phyloP scores from a whole-genome alignment of 768 basidiomycete genomes.

The Tubosaeta sp. region DNA sequence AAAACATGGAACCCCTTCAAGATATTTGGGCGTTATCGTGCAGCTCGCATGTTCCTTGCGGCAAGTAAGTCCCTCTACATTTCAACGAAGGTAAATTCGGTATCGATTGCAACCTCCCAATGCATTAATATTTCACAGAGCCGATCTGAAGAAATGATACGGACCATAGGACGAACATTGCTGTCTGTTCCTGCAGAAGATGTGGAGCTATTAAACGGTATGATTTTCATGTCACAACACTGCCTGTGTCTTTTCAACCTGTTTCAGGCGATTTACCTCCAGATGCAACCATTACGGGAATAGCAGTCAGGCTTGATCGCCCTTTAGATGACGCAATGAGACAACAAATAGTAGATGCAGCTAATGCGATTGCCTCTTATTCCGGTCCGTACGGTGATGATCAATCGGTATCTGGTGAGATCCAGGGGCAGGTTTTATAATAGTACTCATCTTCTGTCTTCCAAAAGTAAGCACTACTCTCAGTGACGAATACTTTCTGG shows the following conservation, averaged over 20 bases:
- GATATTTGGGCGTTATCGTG: background rate
- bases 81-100: slow-evolving; percentile 3
- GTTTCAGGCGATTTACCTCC: background rate
- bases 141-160: slow-evolving; percentile 6
- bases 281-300: background rate
- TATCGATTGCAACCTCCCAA: background rate
- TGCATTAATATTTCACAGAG: too few relatives aligned
- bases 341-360: slow-evolving; percentile 1
- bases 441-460: background rate
- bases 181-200: slow-evolving; percentile 4
- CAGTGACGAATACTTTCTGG: background rate
- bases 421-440: background rate
- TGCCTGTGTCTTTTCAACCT: too few relatives aligned
- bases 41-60: background rate
- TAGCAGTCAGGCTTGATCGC: slow-evolving; percentile 6
- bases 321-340: slow-evolving; percentile 4
- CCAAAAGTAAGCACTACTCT: background rate
- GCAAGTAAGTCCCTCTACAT: slow-evolving; percentile 1
- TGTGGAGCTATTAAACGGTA: background rate
- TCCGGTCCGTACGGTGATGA: background rate
- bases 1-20: slow-evolving; percentile 8
- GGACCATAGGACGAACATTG: background rate
- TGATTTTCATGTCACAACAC: background rate
- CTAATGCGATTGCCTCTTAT: background rate
- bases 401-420: slow-evolving; percentile 2